Conservation (phyloP, 192 early-diverging fungal genomes). For the Chytriomyces sp. region DNA sequence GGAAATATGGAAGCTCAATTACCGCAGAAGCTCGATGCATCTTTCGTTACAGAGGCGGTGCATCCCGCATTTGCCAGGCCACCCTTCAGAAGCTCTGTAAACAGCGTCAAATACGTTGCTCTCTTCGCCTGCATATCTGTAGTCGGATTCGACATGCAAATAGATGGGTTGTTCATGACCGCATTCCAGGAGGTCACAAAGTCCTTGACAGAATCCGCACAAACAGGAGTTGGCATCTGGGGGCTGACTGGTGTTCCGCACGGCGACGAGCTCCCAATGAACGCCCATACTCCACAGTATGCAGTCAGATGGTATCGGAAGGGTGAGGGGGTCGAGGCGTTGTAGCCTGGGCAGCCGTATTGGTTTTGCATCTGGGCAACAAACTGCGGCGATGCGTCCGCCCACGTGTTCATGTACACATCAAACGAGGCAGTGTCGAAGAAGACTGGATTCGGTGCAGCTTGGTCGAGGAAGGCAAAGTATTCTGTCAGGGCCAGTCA, state of each 20-base stretch:
- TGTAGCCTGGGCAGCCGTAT: conserved; percentile 35
- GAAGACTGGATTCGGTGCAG: not conserved
- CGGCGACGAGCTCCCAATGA: not conserved
- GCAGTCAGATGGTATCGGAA: conserved; percentile 18
- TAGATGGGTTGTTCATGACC: conserved; percentile 1
- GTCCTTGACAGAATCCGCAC: not conserved
- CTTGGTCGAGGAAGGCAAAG: not conserved
- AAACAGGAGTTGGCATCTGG: not conserved
- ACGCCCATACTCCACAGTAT: conserved; percentile 19
- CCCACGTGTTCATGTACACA: conserved; percentile 24
- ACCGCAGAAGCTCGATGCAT: conserved; percentile 6
- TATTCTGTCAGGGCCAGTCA: not conserved
- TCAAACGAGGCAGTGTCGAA: conserved; percentile 32
- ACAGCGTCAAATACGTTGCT: not conserved
- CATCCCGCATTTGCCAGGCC: not conserved
- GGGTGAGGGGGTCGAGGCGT: conserved; percentile 16
- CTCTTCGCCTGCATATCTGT: not conserved
- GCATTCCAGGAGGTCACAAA: conserved; percentile 9
- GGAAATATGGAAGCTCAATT: too few relatives aligned
- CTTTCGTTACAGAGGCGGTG: conserved; percentile 1
- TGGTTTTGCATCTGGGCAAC: conserved; percentile 6
- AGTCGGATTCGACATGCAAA: not conserved
- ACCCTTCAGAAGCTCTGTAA: not conserved
- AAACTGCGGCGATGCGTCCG: conserved; percentile 27
- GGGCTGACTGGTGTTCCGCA: not conserved